Evolutionary conservation across 1,284 basidiomycete genomes (phyloP).

Genomic region (Cryptococcus sp.): DNA sequence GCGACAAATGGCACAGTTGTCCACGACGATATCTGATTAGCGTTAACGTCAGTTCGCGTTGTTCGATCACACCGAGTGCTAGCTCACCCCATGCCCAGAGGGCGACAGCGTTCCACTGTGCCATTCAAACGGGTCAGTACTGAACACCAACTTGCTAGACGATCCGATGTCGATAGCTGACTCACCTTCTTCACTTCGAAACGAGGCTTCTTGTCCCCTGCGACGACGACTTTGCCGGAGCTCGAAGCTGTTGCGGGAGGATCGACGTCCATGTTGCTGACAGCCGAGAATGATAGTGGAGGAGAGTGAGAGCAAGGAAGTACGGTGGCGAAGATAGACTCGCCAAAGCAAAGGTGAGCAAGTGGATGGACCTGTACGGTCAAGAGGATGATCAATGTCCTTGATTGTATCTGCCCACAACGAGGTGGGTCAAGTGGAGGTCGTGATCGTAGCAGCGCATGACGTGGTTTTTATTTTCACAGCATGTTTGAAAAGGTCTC

Average conservation of each 20-base stretch:
- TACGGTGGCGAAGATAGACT: not conserved
- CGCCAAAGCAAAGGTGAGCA: not conserved
- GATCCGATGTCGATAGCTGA: no score
- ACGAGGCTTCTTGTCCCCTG: slow-evolving; percentile 62
- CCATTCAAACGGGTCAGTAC: no score
- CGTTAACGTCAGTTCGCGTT: not conserved
- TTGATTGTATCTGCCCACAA: no score
- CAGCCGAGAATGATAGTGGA: not conserved
- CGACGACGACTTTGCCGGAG: slow-evolving; percentile 19
- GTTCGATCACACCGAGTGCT: not conserved
- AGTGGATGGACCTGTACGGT: not conserved
- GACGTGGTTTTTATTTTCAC: no score
- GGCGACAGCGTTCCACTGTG: slow-evolving; percentile 93
- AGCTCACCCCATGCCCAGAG: slow-evolving; percentile 92
- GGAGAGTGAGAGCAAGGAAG: not conserved
- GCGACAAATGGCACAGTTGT: slow-evolving; percentile 93
- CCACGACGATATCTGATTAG: slow-evolving; percentile 80
- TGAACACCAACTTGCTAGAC: not conserved
- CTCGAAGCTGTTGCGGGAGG: slow-evolving; percentile 19
- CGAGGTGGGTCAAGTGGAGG: no score
- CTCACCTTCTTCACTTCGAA: slow-evolving; percentile 95
- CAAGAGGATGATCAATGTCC: not conserved
- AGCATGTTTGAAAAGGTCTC: no score
- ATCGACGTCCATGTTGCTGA: slow-evolving; percentile 56
- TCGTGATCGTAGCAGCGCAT: no score